Base-by-base conservation (phyloP, 2,329 filamentous ascomycete species). In the Colletotrichum godetiae region DNA sequence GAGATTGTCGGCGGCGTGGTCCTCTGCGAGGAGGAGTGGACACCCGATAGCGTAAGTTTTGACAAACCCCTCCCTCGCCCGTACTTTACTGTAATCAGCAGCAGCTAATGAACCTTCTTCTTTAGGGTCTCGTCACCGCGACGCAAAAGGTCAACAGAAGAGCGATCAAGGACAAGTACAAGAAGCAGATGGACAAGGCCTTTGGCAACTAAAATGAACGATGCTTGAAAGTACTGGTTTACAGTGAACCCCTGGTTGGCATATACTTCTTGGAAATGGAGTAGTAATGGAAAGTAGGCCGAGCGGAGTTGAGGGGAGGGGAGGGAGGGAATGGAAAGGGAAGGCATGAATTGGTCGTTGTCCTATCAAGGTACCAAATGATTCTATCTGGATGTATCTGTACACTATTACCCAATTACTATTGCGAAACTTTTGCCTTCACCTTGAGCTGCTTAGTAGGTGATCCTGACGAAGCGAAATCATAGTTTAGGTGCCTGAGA, bases 11-110 rank as follows among this genome's bases (percentile, higher is more conserved):
- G 91, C 35, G 94, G 92, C 63, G 92, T 96, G 24, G 93, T 96
- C 31, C 82, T 97, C 69, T 91, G 92, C 0, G 93, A 96, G 76
- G 94, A 96, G 80, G 95, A 97, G 82, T 97, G 95, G 95, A 96
- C 93, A 68, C 93, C 95, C 66, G 89, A 91, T 72, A 97, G 92
- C 80, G 94, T 96, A 86, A 92, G 93, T 89, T 5, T 11, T 11
- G 7, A 29, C 33, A 35, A 35, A 35, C 12, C 24, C 6, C 33
- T n/a, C 5, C 2, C 13, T 1, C 37, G 10, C 33, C 37, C 37
- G 5, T 7, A 19, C 37, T 5, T 42, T 1, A 35, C 52, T 55
- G 5, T 29, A 29, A 13, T n/a, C 8, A 12, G 15, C 27, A 29
- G 19, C 19, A 19, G 13, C 8, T 10, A 27, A 66, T 60, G 75